These are phyloP conservation scores for Saturnispora sanitii DNA, from an alignment of 805 yeast species.

Conservation along the genomic window DNA sequence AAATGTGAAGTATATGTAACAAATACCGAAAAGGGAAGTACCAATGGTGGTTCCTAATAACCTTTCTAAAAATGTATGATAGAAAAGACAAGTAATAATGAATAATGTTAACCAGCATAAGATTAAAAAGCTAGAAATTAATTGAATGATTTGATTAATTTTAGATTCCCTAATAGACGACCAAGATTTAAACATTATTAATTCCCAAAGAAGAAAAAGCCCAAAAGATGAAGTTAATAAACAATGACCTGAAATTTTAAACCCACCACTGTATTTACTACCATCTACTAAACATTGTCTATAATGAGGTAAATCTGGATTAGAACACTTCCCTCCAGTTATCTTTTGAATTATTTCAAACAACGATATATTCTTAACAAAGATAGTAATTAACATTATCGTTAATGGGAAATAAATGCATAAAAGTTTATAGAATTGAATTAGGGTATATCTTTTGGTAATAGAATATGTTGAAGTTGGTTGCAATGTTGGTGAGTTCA, in stretches of 20 bases:
- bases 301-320: conserved; percentile 14
- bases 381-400: conserved; percentile 7
- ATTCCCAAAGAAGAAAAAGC: conserved; percentile 21
- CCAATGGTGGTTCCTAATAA: conserved; percentile 35
- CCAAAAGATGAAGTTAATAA: conserved; percentile 29
- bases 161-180: no score
- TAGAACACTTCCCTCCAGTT: conserved; percentile 32
- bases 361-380: conserved; percentile 15
- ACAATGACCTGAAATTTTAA: conserved; percentile 36
- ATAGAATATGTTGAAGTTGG: neutral
- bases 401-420: conserved; percentile 17
- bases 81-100: conserved; percentile 37
- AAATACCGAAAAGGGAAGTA: conserved; percentile 22
- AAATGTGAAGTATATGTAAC: conserved; percentile 14
- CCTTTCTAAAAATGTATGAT: conserved; percentile 40
- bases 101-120: conserved; percentile 31
- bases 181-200: conserved; percentile 7
- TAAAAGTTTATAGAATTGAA: conserved; percentile 17
- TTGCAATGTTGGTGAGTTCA: conserved; percentile 1
- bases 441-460: conserved; percentile 4
- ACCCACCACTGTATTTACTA: conserved; percentile 30
- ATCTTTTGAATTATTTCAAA: conserved; percentile 25
- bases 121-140: no score
- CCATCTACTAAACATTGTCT: conserved; percentile 17
- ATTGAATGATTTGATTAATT: no score